Conservation (phyloP, 1,139 yeast genomes). For the Casaregolazyma lundiana region DNA sequence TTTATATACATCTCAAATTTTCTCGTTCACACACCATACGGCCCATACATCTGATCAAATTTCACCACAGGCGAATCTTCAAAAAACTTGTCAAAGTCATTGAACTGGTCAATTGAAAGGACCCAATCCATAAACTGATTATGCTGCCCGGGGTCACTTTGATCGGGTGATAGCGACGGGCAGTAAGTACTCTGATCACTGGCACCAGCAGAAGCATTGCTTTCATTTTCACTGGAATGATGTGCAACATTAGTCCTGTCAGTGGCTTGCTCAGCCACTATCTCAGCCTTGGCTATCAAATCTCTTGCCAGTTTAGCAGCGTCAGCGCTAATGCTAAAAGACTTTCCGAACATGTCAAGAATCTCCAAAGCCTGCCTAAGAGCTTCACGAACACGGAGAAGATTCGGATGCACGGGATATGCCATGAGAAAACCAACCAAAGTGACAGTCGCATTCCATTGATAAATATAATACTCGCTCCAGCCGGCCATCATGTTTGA, state of each 20-base stretch:
- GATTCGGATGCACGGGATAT: not conserved
- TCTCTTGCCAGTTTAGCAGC: not conserved
- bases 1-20: too few relatives aligned
- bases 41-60: not conserved
- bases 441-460: not conserved
- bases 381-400: not conserved
- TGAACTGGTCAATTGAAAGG: not conserved
- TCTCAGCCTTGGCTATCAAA: not conserved
- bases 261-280: not conserved
- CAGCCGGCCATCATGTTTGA: not conserved
- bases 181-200: not conserved
- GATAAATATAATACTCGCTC: not conserved
- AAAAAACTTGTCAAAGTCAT: not conserved
- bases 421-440: not conserved
- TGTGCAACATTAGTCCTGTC: too few relatives aligned
- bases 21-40: too few relatives aligned
- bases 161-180: not conserved
- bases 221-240: not conserved
- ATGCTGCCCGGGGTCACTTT: not conserved
- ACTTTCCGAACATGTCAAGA: not conserved
- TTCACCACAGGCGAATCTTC: not conserved
- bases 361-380: not conserved
- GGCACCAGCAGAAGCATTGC: not conserved
- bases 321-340: not conserved
- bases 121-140: not conserved